Evolutionary conservation across 148 eudicot genomes (phyloP), one percentile per base, ranked within the genome.

Genomic region (Amaranthus cruentus): DNA sequence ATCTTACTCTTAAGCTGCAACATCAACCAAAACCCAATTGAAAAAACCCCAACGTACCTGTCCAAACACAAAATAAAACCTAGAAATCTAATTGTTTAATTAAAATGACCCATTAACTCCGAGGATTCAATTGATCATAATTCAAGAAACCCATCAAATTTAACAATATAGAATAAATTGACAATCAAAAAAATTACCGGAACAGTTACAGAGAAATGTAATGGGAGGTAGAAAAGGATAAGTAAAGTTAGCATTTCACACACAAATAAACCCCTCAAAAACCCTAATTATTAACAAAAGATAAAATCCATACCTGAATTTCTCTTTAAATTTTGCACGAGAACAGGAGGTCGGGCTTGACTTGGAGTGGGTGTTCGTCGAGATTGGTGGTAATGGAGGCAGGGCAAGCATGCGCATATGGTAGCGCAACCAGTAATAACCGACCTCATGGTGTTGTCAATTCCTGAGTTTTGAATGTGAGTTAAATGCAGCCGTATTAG

Each of bases 51-150:
- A 18, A 18, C 0, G 18, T 18, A 18, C 18, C 18, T 18, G 18
- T 14, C 56, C 11, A 71, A 2, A 46, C 4, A 4, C 6, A 63
- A 11, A 54, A 55, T 6, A 7, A 14, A 74, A 46, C 54, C 47
- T 64, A 66, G 0, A 28, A 74, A 55, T 46, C 5, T 21, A n/a
- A 11, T 10, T 5, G 46, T 63, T 42, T 4, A 65, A 74, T 64
- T 44, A 65, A 6, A 63, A 48, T 18, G 11, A 61, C 67, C 75
- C 75, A 62, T 11, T 3, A 61, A 55, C n/a, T 49, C 7, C 49
- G 9, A 61, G 63, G 66, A 52, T 13, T 21, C 56, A 62, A 18
- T 59, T 59, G 63, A 18, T 47, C 54, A 66, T 6, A 64, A 12
- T 9, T 64, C 47, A 55, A 50, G 28, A 72, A 3, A 11, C 44